Evolutionary conservation across 768 basidiomycete genomes (phyloP).

Genomic region (Mycena capillaripes): DNA sequence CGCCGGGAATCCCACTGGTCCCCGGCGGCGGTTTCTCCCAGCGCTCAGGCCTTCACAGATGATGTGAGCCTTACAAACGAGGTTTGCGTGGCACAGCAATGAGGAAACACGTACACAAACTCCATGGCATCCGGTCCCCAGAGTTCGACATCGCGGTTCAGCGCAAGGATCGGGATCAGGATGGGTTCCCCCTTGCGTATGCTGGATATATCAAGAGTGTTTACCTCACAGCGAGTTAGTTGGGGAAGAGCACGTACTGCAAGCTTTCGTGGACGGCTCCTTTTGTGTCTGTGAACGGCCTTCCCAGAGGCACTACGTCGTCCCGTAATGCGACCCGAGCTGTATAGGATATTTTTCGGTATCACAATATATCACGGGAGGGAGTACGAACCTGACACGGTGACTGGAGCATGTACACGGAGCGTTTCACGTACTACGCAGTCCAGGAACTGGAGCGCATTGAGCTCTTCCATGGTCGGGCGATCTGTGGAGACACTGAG

Average conservation of each 20-base stretch:
- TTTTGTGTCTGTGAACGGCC: not conserved
- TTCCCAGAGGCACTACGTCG: not conserved
- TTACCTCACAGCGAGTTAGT: not conserved
- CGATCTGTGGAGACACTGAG: not conserved
- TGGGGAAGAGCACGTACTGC: not conserved
- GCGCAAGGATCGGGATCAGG: not conserved
- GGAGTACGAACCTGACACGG: not conserved
- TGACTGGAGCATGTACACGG: not conserved
- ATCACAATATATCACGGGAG: not conserved
- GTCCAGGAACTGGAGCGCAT: conserved; percentile 10
- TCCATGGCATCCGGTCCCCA: conserved; percentile 8
- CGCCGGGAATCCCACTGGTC: too few relatives aligned
- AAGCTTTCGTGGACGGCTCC: not conserved
- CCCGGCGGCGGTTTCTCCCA: too few relatives aligned
- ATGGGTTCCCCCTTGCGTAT: not conserved
- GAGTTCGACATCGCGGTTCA: conserved; percentile 2
- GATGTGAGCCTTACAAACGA: too few relatives aligned
- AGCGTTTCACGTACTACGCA: conserved; percentile 4
- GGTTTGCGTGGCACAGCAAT: too few relatives aligned
- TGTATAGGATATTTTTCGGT: not conserved
- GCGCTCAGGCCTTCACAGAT: too few relatives aligned
- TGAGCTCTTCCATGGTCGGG: conserved; percentile 13
- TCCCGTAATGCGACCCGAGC: not conserved
- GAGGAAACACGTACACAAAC: not conserved
- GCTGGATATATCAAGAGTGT: not conserved